These are phyloP conservation scores for Dryadomyces sulphureus DNA, from an alignment of 2,329 filamentous ascomycete genomes.

Conservation along the genomic window DNA sequence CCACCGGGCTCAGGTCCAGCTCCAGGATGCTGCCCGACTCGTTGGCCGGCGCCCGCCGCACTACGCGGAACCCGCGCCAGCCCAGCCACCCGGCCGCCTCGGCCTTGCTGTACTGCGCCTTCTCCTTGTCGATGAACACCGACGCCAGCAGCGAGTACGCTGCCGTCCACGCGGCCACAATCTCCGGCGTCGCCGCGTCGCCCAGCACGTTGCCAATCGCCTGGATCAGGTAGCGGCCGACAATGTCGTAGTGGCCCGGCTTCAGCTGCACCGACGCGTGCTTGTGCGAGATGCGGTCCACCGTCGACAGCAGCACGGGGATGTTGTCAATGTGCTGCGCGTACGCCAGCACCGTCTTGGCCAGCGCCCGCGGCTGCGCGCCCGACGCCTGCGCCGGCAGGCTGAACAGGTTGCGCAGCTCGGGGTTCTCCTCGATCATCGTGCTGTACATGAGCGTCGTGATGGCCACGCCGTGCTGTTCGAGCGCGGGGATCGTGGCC, in stretches of 20 bases:
- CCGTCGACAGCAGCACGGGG: conserved; percentile 35
- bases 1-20: conserved; percentile 55
- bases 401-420: conserved; percentile 58
- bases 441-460: conserved; percentile 60
- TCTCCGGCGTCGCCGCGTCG: conserved; percentile 47
- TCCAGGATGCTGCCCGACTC: conserved; percentile 44
- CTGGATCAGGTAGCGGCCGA: conserved; percentile 51
- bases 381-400: conserved; percentile 52
- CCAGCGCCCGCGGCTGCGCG: conserved; percentile 55
- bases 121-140: conserved; percentile 54
- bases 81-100: conserved; percentile 25
- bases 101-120: conserved; percentile 34
- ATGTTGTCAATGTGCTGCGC: conserved; percentile 60
- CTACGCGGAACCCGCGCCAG: conserved; percentile 41
- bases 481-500: conserved; percentile 58
- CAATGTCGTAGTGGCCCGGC: conserved; percentile 55
- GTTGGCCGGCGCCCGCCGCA: conserved; percentile 43
- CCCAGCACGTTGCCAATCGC: conserved; percentile 56
- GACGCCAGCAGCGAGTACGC: conserved; percentile 59
- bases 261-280: conserved; percentile 57
- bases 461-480: conserved; percentile 52
- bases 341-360: conserved; percentile 55
- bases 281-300: conserved; percentile 62
- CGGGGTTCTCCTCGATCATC: conserved; percentile 48
- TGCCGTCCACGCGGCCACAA: conserved; percentile 55